Conservation (phyloP, 345 rosid genomes). For the Zanthoxylum bungeanum region DNA sequence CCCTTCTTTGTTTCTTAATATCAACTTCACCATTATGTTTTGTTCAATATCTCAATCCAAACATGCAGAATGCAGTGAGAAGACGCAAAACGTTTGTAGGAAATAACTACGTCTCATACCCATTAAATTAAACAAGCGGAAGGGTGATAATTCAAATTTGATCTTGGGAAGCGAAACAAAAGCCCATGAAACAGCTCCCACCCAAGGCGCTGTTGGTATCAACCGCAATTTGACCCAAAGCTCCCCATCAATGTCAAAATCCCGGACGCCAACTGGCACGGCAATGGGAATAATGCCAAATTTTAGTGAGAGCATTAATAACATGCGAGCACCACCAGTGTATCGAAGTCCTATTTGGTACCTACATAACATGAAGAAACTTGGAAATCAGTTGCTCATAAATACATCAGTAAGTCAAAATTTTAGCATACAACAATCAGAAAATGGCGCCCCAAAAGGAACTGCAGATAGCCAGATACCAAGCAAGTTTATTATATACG, state of each 20-base stretch:
- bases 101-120: constrained; percentile 48
- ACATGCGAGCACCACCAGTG: constrained; percentile 95
- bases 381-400: constrained; percentile 17
- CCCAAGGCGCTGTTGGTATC: constrained; percentile 90
- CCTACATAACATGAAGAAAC: constrained; percentile 41
- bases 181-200: constrained; percentile 95
- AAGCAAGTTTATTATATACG: neutral
- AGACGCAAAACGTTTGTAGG: constrained; percentile 5
- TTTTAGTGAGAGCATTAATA: constrained; percentile 81
- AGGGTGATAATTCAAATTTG: constrained; percentile 91
- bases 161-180: constrained; percentile 96
- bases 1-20: neutral
- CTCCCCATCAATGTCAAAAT: constrained; percentile 98
- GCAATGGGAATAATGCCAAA: constrained; percentile 79
- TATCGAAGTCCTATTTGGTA: constrained; percentile 96
- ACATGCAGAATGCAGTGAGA: neutral
- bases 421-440: neutral
- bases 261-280: constrained; percentile 89
- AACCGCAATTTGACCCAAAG: constrained; percentile 97
- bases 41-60: neutral
- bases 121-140: constrained; percentile 92
- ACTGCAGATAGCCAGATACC: neutral
- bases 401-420: neutral
- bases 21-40: neutral
- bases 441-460: constrained; percentile 11